phyloP scores from a whole-genome alignment of 768 basidiomycete species.

The Pisolithus tinctorius region DNA sequence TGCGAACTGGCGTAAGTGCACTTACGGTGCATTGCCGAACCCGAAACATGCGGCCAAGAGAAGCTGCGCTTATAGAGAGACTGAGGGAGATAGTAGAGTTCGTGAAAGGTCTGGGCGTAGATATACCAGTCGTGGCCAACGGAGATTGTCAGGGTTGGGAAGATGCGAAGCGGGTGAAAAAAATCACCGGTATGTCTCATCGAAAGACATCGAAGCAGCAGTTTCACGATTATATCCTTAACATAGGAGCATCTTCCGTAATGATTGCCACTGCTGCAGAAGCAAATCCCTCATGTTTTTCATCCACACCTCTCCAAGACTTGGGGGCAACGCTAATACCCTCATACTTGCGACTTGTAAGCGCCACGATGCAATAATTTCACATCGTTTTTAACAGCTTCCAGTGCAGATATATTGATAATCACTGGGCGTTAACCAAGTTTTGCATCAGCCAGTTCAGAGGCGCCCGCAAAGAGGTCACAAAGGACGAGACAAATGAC shows the following conservation, averaged over 20 bases:
- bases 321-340: conserved; percentile 65
- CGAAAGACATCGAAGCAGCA: neutral
- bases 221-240: neutral
- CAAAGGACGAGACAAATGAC: conserved; percentile 52
- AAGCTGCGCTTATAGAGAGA: conserved; percentile 71
- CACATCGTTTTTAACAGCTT: conserved; percentile 1
- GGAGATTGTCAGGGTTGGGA: conserved; percentile 82
- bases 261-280: conserved; percentile 98
- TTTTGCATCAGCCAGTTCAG: conserved; percentile 84
- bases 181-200: conserved; percentile 56
- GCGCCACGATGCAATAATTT: conserved; percentile 3
- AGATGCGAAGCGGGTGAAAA: conserved; percentile 70
- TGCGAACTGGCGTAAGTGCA: conserved; percentile 80
- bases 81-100: conserved; percentile 82
- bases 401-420: conserved; percentile 68
- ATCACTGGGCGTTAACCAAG: conserved; percentile 81
- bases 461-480: conserved; percentile 47
- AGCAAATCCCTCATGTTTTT: conserved; percentile 86
- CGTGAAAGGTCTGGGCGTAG: conserved; percentile 65
- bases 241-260: conserved; percentile 72
- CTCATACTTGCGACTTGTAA: conserved; percentile 67
- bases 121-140: conserved; percentile 88
- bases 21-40: conserved; percentile 96
- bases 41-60: conserved; percentile 79
- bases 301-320: conserved; percentile 56